Conservation (phyloP, 1,139 yeast genomes). For the Barnettozyma hawaiiensis region DNA sequence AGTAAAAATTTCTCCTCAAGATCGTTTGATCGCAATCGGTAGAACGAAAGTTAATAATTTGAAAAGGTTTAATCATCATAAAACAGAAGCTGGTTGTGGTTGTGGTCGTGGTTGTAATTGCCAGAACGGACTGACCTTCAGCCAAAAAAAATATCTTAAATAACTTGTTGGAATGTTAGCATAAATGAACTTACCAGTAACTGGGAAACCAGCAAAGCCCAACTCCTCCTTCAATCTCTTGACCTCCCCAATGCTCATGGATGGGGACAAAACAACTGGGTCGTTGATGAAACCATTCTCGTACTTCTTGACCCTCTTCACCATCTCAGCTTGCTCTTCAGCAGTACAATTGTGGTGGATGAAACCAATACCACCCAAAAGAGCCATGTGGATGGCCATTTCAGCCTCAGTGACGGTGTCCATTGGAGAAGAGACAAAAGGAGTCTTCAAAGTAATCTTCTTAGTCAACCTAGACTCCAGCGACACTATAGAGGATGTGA, state of each 20-base stretch:
- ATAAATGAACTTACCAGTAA: conserved; percentile 79
- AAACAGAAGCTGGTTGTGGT: conserved; percentile 7
- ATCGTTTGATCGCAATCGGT: conserved; percentile 96
- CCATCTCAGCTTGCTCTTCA: conserved; percentile 99
- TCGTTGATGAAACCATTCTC: conserved; percentile 97
- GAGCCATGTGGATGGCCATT: conserved; percentile 98
- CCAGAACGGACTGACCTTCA: background rate
- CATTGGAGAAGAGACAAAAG: conserved; percentile 98
- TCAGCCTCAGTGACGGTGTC: conserved; percentile 96
- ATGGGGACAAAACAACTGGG: conserved; percentile 81
- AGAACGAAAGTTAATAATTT: conserved; percentile 97
- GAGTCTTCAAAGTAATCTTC: conserved; percentile 85
- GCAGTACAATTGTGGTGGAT: conserved; percentile 95
- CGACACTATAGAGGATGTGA: conserved; percentile 71
- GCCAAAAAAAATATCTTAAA: no score
- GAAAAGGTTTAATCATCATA: conserved; percentile 57
- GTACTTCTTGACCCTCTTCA: conserved; percentile 88
- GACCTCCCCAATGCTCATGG: conserved; percentile 74
- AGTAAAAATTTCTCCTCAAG: conserved; percentile 70
- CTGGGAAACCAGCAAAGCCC: conserved; percentile 98
- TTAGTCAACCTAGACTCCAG: conserved; percentile 86
- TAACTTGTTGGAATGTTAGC: background rate
- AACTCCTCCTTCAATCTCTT: conserved; percentile 60
- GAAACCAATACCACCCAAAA: conserved; percentile 98
- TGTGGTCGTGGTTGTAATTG: no score